Conservation (phyloP, 805 yeast genomes). For the Metschnikowia kofuensis region DNA sequence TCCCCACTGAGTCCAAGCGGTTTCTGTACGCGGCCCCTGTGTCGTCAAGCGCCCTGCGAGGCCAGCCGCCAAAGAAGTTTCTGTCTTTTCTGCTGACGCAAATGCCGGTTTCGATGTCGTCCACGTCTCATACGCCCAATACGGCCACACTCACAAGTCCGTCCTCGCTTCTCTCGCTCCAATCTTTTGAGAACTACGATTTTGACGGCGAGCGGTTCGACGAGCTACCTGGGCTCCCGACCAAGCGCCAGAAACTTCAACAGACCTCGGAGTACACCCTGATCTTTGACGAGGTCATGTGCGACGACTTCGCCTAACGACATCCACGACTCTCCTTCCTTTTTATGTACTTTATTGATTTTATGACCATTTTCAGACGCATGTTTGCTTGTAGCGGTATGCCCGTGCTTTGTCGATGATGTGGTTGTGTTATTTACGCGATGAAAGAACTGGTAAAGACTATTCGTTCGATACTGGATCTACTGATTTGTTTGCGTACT, state of each 20-base stretch:
- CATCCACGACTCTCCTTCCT: slow-evolving; percentile 7
- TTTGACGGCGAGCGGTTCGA: slow-evolving; percentile 14
- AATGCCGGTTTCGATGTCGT: not conserved
- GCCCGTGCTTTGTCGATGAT: too few relatives aligned
- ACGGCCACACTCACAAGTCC: slow-evolving; percentile 32
- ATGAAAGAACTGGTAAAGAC: too few relatives aligned
- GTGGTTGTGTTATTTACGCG: too few relatives aligned
- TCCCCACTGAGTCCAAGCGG: slow-evolving; percentile 23
- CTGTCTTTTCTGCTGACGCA: not conserved
- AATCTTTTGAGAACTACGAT: slow-evolving; percentile 25
- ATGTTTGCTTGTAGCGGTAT: not conserved
- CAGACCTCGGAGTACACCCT: slow-evolving; percentile 16
- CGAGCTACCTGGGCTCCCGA: slow-evolving; percentile 10
- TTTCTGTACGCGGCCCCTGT: slow-evolving; percentile 15
- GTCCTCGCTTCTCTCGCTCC: slow-evolving; percentile 33
- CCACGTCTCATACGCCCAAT: slow-evolving; percentile 6
- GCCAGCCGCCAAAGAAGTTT: not conserved
- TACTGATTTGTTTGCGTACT: too few relatives aligned
- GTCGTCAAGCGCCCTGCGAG: not conserved
- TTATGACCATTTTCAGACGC: slow-evolving; percentile 1
- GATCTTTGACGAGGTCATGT: slow-evolving; percentile 21
- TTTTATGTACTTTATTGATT: slow-evolving; percentile 9
- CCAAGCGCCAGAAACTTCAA: slow-evolving; percentile 18
- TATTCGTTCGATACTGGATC: too few relatives aligned
- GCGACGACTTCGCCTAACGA: slow-evolving; percentile 18